Conservation (phyloP, 2,329 filamentous ascomycete species). For the Aspergillus sp. region DNA sequence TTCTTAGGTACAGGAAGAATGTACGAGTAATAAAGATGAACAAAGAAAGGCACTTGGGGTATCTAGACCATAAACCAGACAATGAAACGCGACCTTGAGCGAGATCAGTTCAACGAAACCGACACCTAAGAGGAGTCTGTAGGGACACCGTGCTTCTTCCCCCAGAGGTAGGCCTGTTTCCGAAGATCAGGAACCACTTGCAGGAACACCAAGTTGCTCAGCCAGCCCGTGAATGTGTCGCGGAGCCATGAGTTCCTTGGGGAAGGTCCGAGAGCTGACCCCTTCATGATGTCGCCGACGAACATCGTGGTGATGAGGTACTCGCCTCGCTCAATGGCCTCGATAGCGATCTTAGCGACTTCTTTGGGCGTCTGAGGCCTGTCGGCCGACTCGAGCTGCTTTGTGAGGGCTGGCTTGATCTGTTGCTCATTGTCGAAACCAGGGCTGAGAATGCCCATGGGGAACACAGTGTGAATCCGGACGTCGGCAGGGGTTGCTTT, state of each 20-base stretch:
- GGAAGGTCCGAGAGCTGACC: conserved; percentile 56
- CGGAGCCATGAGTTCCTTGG: conserved; percentile 57
- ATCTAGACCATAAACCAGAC: conserved; percentile 34
- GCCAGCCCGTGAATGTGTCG: conserved; percentile 61
- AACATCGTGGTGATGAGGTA: conserved; percentile 78
- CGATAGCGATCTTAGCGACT: conserved; percentile 72
- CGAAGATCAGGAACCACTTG: conserved; percentile 63
- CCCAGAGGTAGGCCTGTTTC: conserved; percentile 61
- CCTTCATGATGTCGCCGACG: conserved; percentile 74
- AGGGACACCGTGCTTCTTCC: conserved; percentile 57
- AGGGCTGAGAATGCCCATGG: conserved; percentile 78
- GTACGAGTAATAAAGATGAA: conserved; percentile 16
- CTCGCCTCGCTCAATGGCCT: conserved; percentile 77
- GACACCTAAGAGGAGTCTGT: conserved; percentile 15
- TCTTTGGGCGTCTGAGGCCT: conserved; percentile 76
- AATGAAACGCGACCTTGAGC: conserved; percentile 21
- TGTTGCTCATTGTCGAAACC: conserved; percentile 76
- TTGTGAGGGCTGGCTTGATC: conserved; percentile 79
- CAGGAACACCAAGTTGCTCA: conserved; percentile 58
- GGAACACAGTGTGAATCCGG: conserved; percentile 79
- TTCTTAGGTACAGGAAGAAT: conserved; percentile 17
- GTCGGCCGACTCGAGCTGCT: conserved; percentile 80
- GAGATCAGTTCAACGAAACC: conserved; percentile 7
- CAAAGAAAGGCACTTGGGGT: conserved; percentile 28
- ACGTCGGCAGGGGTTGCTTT: conserved; percentile 65